Evolutionary conservation across 2,329 filamentous ascomycete genomes (phyloP).

Genomic region (Fusarium fujikuroi): DNA sequence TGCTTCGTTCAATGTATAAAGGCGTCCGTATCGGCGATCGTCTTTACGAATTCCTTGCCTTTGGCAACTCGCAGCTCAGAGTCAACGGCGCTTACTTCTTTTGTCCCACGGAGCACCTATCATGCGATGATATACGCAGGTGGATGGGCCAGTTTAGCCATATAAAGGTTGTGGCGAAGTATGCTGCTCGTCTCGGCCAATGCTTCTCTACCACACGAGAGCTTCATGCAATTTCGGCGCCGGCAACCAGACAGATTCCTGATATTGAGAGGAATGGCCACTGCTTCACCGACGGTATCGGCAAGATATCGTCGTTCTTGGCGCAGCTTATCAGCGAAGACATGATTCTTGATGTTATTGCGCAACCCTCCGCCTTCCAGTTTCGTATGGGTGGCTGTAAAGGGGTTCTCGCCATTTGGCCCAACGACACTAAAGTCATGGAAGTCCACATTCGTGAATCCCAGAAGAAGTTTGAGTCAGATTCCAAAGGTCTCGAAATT

Average conservation of each 20-base stretch:
- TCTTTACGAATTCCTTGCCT: slow-evolving; percentile 89
- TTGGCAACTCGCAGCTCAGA: slow-evolving; percentile 93
- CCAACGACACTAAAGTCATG: slow-evolving; percentile 70
- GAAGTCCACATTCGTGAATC: slow-evolving; percentile 84
- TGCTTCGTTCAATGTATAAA: slow-evolving; percentile 76
- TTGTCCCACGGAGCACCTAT: slow-evolving; percentile 72
- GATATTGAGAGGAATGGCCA: slow-evolving; percentile 77
- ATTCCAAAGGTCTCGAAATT: slow-evolving; percentile 81
- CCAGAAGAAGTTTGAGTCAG: slow-evolving; percentile 85
- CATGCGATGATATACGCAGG: slow-evolving; percentile 78
- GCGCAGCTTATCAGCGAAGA: slow-evolving; percentile 79
- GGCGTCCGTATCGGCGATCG: slow-evolving; percentile 87
- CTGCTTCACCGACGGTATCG: slow-evolving; percentile 91
- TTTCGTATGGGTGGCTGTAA: slow-evolving; percentile 95
- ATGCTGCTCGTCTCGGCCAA: slow-evolving; percentile 88
- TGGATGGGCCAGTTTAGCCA: slow-evolving; percentile 90
- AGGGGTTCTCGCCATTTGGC: slow-evolving; percentile 83
- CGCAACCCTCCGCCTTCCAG: slow-evolving; percentile 84
- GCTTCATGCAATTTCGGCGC: slow-evolving; percentile 71
- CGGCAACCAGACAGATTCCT: slow-evolving; percentile 67
- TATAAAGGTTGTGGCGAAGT: slow-evolving; percentile 87
- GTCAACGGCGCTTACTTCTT: slow-evolving; percentile 96
- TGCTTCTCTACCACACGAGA: slow-evolving; percentile 94
- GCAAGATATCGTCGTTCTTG: slow-evolving; percentile 85
- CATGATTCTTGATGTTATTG: slow-evolving; percentile 67